Conservation (phyloP, 495 filamentous ascomycete species). For the Parathielavia hyrcaniae region DNA sequence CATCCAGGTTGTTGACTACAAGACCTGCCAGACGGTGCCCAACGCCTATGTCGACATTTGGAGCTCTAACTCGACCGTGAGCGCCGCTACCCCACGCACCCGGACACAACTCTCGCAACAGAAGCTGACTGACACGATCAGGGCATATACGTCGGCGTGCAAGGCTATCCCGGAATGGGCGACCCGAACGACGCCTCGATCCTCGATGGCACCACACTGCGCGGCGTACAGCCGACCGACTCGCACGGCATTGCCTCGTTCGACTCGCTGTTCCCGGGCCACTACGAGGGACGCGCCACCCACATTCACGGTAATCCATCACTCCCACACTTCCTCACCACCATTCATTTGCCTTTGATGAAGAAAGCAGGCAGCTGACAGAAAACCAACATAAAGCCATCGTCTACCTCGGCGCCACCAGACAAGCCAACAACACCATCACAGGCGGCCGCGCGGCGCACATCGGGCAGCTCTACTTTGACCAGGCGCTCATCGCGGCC, state of each 20-base stretch:
- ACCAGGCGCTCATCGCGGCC: conserved; percentile 44
- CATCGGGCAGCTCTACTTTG: conserved; percentile 59
- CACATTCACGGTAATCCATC: conserved; percentile 44
- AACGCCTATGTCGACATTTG: conserved; percentile 57
- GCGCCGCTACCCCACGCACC: background rate
- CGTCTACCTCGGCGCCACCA: conserved; percentile 42
- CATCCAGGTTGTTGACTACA: conserved; percentile 56
- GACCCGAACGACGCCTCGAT: conserved; percentile 44
- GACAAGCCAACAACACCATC: conserved; percentile 47
- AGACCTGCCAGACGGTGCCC: conserved; percentile 52
- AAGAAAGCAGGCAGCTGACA: too few relatives aligned
- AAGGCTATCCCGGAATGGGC: conserved; percentile 45
- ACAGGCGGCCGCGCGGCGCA: conserved; percentile 47
- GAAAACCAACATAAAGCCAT: conserved; percentile 39
- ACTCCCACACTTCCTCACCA: too few relatives aligned
- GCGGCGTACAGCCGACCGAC: conserved; percentile 48
- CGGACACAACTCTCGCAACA: too few relatives aligned
- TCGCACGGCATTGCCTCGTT: conserved; percentile 46
- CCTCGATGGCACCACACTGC: conserved; percentile 46
- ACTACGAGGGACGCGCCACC: conserved; percentile 47
- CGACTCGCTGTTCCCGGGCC: conserved; percentile 49
- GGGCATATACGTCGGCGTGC: conserved; percentile 53
- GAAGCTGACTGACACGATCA: conserved; percentile 21
- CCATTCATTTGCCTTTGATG: too few relatives aligned
- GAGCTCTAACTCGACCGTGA: conserved; percentile 43